Evolutionary conservation across 2,329 filamentous ascomycete species (phyloP).

Genomic region (Ceratocystiopsis sp.): DNA sequence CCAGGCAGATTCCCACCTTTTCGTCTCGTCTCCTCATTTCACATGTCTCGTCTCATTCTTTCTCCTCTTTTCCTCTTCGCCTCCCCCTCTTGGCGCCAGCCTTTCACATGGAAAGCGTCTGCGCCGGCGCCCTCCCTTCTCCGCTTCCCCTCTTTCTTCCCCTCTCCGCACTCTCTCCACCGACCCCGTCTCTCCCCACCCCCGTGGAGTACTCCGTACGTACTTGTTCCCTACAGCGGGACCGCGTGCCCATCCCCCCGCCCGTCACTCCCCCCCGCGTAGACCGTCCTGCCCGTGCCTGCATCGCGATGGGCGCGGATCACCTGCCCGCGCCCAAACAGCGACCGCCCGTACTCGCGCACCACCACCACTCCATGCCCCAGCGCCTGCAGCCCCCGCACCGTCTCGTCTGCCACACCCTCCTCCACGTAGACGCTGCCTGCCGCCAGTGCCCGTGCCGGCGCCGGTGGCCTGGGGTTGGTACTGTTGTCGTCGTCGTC

Average conservation of each 20-base stretch:
- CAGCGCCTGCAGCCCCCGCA: conserved; percentile 44
- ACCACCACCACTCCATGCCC: conserved; percentile 59
- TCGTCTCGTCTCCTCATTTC: no score
- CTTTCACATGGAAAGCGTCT: no score
- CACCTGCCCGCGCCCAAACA: conserved; percentile 76
- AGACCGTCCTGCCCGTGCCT: conserved; percentile 49
- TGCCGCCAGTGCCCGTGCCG: conserved; percentile 20
- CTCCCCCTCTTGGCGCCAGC: no score
- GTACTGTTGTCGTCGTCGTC: neutral
- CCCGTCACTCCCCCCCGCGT: conserved; percentile 74
- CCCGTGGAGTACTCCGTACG: no score
- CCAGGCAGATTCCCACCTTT: no score
- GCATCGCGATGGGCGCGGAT: conserved; percentile 57
- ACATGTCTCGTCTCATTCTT: no score
- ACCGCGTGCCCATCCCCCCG: conserved; percentile 54
- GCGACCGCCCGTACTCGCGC: conserved; percentile 40
- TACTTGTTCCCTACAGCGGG: conserved; percentile 2
- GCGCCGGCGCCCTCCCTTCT: no score
- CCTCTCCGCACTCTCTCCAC: no score
- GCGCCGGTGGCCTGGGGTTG: neutral
- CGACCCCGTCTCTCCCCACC: no score
- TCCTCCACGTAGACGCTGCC: conserved; percentile 56
- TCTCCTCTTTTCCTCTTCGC: no score
- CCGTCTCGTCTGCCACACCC: conserved; percentile 49
- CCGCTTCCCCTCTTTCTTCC: no score